phyloP scores from a whole-genome alignment of 768 basidiomycete genomes.

The Cytidiella melzeri region DNA sequence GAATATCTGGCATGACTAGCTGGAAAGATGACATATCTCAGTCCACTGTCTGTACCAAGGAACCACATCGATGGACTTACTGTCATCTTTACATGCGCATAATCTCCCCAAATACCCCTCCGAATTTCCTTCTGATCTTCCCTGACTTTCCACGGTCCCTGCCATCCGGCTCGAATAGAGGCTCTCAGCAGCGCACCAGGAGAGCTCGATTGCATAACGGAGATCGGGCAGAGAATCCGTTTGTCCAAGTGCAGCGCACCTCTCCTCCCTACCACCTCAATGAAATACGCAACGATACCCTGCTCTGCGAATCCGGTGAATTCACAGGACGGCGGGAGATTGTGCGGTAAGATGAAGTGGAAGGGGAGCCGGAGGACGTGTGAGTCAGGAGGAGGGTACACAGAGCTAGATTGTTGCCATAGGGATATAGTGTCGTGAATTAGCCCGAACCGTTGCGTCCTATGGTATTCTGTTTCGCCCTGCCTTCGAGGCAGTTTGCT shows the following conservation, averaged over 20 bases:
- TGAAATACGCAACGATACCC: slow-evolving; percentile 16
- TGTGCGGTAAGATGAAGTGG: slow-evolving; percentile 12
- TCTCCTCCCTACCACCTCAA: slow-evolving; percentile 17
- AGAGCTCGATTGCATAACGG: slow-evolving; percentile 14
- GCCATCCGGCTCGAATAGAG: slow-evolving; percentile 13
- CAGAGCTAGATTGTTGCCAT: slow-evolving; percentile 10
- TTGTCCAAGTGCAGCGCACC: slow-evolving; percentile 16
- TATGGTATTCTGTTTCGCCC: slow-evolving; percentile 3
- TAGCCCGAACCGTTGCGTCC: slow-evolving; percentile 11
- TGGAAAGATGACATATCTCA: too few relatives aligned
- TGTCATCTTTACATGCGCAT: slow-evolving; percentile 11
- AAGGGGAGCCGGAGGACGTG: slow-evolving; percentile 17
- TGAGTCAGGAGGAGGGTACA: slow-evolving; percentile 10
- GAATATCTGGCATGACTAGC: slow-evolving; percentile 15
- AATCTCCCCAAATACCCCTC: slow-evolving; percentile 17
- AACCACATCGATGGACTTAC: slow-evolving; percentile 8
- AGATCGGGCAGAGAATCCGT: slow-evolving; percentile 7
- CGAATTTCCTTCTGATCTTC: slow-evolving; percentile 11
- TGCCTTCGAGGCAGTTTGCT: slow-evolving; percentile 7
- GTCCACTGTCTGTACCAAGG: not conserved
- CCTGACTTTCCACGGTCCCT: slow-evolving; percentile 14
- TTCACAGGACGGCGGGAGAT: slow-evolving; percentile 17
- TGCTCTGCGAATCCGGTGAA: slow-evolving; percentile 9
- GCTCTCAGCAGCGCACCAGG: slow-evolving; percentile 9
- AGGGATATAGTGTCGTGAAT: slow-evolving; percentile 11